phyloP scores from a whole-genome alignment of 1,139 yeast genomes.

The Magnusiomyces ingens region DNA sequence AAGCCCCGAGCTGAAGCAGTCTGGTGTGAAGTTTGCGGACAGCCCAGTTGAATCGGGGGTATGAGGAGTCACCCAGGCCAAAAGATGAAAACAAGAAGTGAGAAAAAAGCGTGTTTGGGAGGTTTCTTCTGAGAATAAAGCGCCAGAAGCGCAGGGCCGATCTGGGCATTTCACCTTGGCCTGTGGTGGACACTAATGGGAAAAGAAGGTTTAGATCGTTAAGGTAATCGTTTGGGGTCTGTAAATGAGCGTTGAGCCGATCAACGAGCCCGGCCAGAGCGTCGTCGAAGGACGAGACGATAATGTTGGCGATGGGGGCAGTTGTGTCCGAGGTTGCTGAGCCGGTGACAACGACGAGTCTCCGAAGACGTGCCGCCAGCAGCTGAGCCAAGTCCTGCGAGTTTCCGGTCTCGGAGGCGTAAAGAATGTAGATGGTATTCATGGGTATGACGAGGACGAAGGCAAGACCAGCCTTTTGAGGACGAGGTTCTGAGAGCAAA shows the following conservation, averaged over 20 bases:
- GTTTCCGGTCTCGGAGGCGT: constrained; percentile 93
- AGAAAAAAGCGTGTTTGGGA: constrained; percentile 52
- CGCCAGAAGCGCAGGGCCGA: constrained; percentile 70
- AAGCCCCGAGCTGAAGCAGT: constrained; percentile 73
- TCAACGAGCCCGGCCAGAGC: constrained; percentile 27
- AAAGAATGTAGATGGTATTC: constrained; percentile 41
- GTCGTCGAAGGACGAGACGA: constrained; percentile 48
- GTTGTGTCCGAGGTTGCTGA: constrained; percentile 29
- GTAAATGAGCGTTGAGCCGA: constrained; percentile 31
- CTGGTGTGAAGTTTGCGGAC: constrained; percentile 74
- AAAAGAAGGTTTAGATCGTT: constrained; percentile 43
- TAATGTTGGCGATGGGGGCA: constrained; percentile 1
- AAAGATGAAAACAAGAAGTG: constrained; percentile 64
- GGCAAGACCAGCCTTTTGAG: too few species aligned
- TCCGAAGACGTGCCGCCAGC: constrained; percentile 50
- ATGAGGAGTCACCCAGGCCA: constrained; percentile 94
- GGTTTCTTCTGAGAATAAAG: constrained; percentile 57
- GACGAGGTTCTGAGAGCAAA: too few species aligned
- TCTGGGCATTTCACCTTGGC: constrained; percentile 90
- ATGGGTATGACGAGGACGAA: background rate
- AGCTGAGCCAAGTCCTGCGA: constrained; percentile 78
- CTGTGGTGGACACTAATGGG: constrained; percentile 86
- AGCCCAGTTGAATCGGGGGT: constrained; percentile 79
- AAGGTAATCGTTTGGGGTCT: background rate
- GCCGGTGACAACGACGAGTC: constrained; percentile 47